Conservation (phyloP, 192 early-diverging fungal species). For the Radiomyces spectabilis region DNA sequence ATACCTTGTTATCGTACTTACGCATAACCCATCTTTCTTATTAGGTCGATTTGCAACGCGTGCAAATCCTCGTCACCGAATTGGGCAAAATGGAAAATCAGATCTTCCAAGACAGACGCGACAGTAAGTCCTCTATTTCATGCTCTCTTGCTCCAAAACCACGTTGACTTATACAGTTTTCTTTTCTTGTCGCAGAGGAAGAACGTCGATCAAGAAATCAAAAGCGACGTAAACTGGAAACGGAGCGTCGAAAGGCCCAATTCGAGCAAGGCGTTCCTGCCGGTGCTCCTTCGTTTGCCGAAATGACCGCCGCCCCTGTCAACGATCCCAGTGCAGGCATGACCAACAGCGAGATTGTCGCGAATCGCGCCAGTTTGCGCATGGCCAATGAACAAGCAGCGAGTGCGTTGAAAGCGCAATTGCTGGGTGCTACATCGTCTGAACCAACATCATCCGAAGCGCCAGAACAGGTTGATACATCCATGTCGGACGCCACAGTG, state of each 20-base stretch:
- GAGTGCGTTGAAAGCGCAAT: conserved; percentile 49
- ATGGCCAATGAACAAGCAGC: conserved; percentile 54
- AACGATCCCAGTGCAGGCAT: conserved; percentile 37
- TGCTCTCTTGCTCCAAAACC: no score
- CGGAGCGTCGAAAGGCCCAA: conserved; percentile 6
- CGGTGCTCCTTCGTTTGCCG: conserved; percentile 22
- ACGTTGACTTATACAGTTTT: neutral
- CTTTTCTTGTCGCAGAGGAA: conserved; percentile 13
- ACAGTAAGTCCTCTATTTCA: conserved; percentile 32
- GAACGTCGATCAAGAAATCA: conserved; percentile 14
- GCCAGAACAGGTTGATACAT: neutral
- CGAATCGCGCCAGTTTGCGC: conserved; percentile 23
- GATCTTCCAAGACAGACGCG: conserved; percentile 62
- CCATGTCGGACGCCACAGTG: conserved; percentile 15
- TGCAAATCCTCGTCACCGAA: conserved; percentile 74
- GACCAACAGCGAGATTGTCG: conserved; percentile 42
- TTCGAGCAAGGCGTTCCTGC: neutral
- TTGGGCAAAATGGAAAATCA: conserved; percentile 80
- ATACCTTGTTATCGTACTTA: neutral
- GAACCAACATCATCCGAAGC: neutral
- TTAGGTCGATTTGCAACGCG: conserved; percentile 60
- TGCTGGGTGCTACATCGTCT: conserved; percentile 31
- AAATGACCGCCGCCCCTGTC: conserved; percentile 28
- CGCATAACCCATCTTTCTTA: neutral
- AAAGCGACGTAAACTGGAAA: conserved; percentile 28